These are phyloP conservation scores for Macaranga tanarius DNA, from an alignment of 441 rosid species.

Conservation along the genomic window DNA sequence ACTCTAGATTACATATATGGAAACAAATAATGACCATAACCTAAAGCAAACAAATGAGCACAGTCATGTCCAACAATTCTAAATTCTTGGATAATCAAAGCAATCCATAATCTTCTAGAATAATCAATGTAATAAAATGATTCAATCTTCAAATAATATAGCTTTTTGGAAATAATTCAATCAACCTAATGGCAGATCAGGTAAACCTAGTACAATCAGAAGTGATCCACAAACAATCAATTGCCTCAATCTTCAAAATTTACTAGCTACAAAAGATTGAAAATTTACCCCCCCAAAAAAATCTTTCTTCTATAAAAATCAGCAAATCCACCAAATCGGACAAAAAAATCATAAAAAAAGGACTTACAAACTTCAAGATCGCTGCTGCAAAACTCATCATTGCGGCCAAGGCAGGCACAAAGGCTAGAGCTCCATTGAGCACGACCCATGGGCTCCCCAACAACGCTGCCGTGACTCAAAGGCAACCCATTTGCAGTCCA, in stretches of 20 bases:
- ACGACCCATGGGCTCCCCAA: conserved; percentile 83
- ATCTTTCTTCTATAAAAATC: background rate
- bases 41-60: background rate
- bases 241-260: background rate
- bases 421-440: conserved; percentile 74
- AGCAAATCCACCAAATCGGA: background rate
- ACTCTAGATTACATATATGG: background rate
- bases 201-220: background rate
- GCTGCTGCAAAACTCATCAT: conserved; percentile 95
- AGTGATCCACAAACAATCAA: background rate
- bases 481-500: conserved; percentile 91
- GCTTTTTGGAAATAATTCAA: background rate
- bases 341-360: background rate
- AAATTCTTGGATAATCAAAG: no score
- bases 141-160: no score
- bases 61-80: background rate
- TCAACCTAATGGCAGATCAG: background rate
- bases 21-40: background rate
- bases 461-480: conserved; percentile 61
- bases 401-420: conserved; percentile 76
- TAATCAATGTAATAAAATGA: no score
- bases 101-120: no score
- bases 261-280: background rate
- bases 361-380: conserved; percentile 99
- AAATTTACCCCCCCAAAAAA: background rate